These are phyloP conservation scores for Trametes meyenii DNA, from an alignment of 768 basidiomycete species.

Conservation along the genomic window DNA sequence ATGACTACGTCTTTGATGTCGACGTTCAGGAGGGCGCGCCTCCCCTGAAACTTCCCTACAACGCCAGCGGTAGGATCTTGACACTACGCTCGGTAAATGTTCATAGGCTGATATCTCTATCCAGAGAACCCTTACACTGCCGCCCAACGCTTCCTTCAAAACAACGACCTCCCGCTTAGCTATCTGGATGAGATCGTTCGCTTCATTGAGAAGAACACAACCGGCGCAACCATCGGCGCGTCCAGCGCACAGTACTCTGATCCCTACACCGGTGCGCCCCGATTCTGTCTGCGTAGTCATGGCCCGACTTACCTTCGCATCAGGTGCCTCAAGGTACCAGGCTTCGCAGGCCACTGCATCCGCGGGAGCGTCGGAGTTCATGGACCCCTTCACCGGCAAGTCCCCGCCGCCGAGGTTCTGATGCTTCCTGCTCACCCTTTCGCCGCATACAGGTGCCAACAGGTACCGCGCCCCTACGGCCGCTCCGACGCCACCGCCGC, in stretches of 20 bases:
- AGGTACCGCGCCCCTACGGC: conserved; percentile 34
- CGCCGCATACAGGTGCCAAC: conserved; percentile 33
- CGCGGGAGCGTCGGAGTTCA: conserved; percentile 24
- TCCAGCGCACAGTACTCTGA: conserved; percentile 69
- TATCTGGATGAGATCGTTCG: conserved; percentile 90
- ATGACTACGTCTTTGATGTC: conserved; percentile 99
- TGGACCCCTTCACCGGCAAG: conserved; percentile 36
- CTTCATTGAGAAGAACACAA: conserved; percentile 93
- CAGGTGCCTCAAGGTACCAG: conserved; percentile 40
- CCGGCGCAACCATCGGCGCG: conserved; percentile 70
- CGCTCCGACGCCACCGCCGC: conserved; percentile 32
- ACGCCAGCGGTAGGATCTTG: conserved; percentile 66
- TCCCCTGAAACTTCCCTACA: conserved; percentile 92
- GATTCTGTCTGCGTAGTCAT: neutral
- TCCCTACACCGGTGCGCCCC: conserved; percentile 78
- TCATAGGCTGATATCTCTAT: neutral
- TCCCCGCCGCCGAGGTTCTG: neutral
- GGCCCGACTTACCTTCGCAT: neutral
- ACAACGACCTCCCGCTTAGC: conserved; percentile 77
- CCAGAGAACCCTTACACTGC: conserved; percentile 90
- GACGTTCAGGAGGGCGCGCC: conserved; percentile 93
- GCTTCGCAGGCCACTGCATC: conserved; percentile 24
- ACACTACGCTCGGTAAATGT: neutral
- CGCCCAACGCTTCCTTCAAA: conserved; percentile 84
- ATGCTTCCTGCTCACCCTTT: conserved; percentile 11